A percentile compares a stretch with the other conserved stretches of the same genome.
Evolutionary conservation across 768 basidiomycete species (phyloP).

Genomic region (Fomitopsis serialis): DNA sequence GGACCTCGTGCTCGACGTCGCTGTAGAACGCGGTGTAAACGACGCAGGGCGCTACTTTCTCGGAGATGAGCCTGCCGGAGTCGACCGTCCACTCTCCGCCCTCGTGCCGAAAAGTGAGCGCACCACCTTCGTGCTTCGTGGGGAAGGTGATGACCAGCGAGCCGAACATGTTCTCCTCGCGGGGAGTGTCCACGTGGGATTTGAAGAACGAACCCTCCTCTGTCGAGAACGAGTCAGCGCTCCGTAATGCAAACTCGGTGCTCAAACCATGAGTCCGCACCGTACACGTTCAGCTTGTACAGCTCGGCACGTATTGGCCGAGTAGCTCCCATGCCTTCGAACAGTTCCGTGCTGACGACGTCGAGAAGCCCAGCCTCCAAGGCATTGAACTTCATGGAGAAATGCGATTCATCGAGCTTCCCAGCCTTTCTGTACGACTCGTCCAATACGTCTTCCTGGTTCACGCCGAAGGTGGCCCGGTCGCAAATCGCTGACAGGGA

Average conservation of each 20-base stretch:
- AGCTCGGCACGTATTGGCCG: slow-evolving; percentile 26
- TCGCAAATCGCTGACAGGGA: slow-evolving; percentile 6
- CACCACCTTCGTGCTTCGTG: slow-evolving; percentile 43
- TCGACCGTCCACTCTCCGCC: slow-evolving; percentile 21
- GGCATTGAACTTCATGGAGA: slow-evolving; percentile 13
- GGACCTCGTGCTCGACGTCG: slow-evolving; percentile 39
- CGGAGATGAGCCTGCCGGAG: slow-evolving; percentile 21
- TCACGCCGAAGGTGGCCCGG: slow-evolving; percentile 16
- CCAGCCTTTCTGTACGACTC: slow-evolving; percentile 22
- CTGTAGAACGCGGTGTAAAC: slow-evolving; percentile 39
- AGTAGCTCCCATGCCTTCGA: slow-evolving; percentile 11
- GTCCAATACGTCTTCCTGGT: slow-evolving; percentile 15
- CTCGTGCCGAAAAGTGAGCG: slow-evolving; percentile 25
- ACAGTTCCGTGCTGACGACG: slow-evolving; percentile 4
- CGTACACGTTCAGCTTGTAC: slow-evolving; percentile 44
- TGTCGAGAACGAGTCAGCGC: slow-evolving; percentile 24
- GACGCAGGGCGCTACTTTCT: slow-evolving; percentile 10
- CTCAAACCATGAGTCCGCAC: slow-evolving; percentile 25
- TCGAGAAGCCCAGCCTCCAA: slow-evolving; percentile 7
- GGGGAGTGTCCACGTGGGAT: slow-evolving; percentile 9
- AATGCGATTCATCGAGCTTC: slow-evolving; percentile 17
- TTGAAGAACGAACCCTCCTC: slow-evolving; percentile 12
- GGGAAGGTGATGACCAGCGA: slow-evolving; percentile 38
- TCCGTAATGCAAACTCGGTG: too few relatives aligned
- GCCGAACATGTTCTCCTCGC: slow-evolving; percentile 22